Conservation (phyloP, 495 filamentous ascomycete species). For the Ascodesmis nigricans region DNA sequence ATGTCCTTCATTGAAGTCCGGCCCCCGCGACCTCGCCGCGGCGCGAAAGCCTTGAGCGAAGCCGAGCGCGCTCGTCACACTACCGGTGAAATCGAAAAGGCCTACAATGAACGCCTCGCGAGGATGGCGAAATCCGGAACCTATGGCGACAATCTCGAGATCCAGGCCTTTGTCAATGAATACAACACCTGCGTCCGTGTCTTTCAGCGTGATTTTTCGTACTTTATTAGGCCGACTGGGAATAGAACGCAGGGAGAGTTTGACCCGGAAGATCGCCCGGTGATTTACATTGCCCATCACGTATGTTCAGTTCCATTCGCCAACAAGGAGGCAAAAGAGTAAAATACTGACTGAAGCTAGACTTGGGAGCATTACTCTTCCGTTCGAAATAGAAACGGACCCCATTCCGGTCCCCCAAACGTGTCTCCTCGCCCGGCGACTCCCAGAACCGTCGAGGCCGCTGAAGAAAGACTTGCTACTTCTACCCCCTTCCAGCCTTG, state of each 20-base stretch:
- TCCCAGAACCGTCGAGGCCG: conserved; percentile 13
- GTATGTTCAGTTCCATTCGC: conserved; percentile 26
- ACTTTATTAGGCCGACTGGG: conserved; percentile 23
- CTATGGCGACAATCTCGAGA: conserved; percentile 52
- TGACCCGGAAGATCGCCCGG: conserved; percentile 17
- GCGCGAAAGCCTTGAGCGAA: conserved; percentile 27
- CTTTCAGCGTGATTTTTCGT: conserved; percentile 29
- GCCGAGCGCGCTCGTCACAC: conserved; percentile 24
- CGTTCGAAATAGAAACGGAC: conserved; percentile 38
- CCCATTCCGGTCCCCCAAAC: conserved; percentile 34
- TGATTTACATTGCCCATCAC: conserved; percentile 48
- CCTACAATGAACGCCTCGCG: conserved; percentile 39
- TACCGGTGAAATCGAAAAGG: conserved; percentile 35
- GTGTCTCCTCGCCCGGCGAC: conserved; percentile 19
- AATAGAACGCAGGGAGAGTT: background rate
- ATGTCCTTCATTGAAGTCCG: conserved; percentile 41
- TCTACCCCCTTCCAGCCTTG: conserved; percentile 29
- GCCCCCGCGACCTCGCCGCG: conserved; percentile 29
- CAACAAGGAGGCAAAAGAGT: conserved; percentile 3
- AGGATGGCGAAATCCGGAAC: conserved; percentile 39
- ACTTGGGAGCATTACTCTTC: conserved; percentile 57
- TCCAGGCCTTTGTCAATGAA: conserved; percentile 42
- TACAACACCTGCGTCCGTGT: conserved; percentile 43
- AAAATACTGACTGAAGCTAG: conserved; percentile 21
- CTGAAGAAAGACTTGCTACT: conserved; percentile 24